These are phyloP conservation scores for Bassia scoparia DNA, from an alignment of 148 eudicot species.

Conservation along the genomic window DNA sequence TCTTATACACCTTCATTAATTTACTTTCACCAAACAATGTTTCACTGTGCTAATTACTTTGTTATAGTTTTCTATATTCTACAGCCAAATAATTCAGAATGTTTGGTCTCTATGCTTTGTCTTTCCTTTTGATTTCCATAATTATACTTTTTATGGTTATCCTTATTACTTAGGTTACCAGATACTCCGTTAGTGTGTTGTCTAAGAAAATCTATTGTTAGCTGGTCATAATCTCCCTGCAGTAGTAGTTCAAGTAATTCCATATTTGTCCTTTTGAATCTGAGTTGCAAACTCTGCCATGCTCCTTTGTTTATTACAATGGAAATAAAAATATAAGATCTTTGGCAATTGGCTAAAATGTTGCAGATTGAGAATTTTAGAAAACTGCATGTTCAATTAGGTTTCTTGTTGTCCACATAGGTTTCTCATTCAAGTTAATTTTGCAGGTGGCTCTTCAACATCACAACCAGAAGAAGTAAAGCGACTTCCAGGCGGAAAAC, in stretches of 20 bases:
- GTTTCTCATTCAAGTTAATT: constrained; percentile 1
- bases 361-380: not conserved
- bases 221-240: not conserved
- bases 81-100: no score
- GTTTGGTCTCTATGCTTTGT: no score
- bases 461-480: constrained; percentile 78
- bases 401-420: not conserved
- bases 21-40: no score
- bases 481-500: constrained; percentile 94
- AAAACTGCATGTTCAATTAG: not conserved
- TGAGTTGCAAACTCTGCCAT: not conserved
- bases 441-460: constrained; percentile 67
- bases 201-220: not conserved
- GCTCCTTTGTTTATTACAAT: not conserved
- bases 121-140: no score
- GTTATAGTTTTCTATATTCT: no score
- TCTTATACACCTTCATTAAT: no score
- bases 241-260: not conserved
- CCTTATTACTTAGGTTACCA: no score
- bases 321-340: not conserved
- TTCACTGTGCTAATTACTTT: no score
- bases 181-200: no score
- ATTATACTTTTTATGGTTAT: no score
- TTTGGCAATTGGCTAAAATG: not conserved
- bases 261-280: not conserved